Evolutionary conservation across 1,139 yeast species (phyloP), one percentile per base, ranked within the genome.

Genomic region (Lodderomyces theae): DNA sequence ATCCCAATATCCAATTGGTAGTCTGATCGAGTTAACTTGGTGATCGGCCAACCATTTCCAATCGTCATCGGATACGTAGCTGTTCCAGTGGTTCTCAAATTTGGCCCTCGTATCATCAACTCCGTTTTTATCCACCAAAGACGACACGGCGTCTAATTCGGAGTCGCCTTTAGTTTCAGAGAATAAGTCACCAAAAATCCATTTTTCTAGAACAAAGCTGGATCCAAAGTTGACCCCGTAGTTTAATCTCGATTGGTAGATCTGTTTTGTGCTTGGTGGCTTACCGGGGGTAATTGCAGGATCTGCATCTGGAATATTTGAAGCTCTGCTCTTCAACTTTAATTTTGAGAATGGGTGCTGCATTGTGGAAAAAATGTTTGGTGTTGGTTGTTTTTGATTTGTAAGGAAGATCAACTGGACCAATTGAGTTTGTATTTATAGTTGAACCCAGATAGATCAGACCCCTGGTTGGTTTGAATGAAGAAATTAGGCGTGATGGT

Each of bases 1-100:
- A 44, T 79, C 82, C 96, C 96, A 92, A 61, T 86, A 92, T 0
- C 97, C 97, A 50, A 92, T 63, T 4, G 98, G 97, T 7, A 90
- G 72, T 51, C 98, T 72, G 7, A 92, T 74, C 0, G 89, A 75
- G 13, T 86, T 88, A 15, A 87, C 87, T 6, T 84, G 83, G 38
- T 76, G 79, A 16, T 70, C 66, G 37, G 66, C 61, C 34, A 92
- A 62, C 86, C 89, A 88, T 16, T 72, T 57, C 95, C 96, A 89
- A 56, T 92, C 97, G 9, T 72, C 72, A 41, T 80, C 87, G 26
- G 61, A 59, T 51, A 84, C 69, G 58, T 79, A 90, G n/a, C 55
- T 56, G 11, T 58, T 63, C 88, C 95, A 92, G 59, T 86, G 95
- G 2, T 64, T 49, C 48, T 84, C 89, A 52, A 86, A 73, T 50